Percentiles rank a stretch among this genome's conserved stretches.
These are phyloP conservation scores for Porphyridium purpureum DNA, from an alignment of 23 red algal genomes.

Conservation along the genomic window DNA sequence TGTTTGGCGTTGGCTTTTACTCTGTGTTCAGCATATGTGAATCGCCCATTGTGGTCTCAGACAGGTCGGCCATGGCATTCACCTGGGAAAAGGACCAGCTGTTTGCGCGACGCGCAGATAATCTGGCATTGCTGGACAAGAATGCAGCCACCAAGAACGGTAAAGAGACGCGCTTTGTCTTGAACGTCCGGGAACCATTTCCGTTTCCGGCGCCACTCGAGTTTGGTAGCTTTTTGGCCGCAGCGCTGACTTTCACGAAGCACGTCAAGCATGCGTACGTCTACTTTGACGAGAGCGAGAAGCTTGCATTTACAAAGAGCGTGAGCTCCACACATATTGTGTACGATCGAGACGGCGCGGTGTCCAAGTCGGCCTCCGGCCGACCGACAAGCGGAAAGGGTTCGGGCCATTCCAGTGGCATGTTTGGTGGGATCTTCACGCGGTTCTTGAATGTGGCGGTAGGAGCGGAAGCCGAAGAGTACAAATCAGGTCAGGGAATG, in stretches of 20 bases:
- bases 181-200: conserved; percentile 30
- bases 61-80: background rate
- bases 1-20: conserved; percentile 1
- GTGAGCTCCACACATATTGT: too few species aligned
- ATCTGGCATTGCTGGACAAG: background rate
- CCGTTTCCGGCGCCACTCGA: conserved; percentile 18
- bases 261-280: conserved; percentile 13
- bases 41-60: background rate
- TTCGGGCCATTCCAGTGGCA: too few species aligned
- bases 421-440: too few species aligned
- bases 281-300: conserved; percentile 17
- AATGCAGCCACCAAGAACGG: background rate
- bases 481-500: too few species aligned
- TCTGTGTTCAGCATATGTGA: background rate
- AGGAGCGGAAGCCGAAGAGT: too few species aligned
- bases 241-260: conserved; percentile 33
- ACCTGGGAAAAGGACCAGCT: conserved; percentile 7
- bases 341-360: too few species aligned
- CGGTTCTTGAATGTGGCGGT: too few species aligned
- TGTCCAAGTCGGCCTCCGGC: too few species aligned
- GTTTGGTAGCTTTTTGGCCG: conserved; percentile 28
- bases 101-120: conserved; percentile 9
- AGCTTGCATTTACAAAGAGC: too few species aligned
- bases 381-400: too few species aligned
- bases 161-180: conserved; percentile 24